These are phyloP conservation scores for Rosa lucieae DNA, from an alignment of 306 rosid genomes.

Conservation along the genomic window DNA sequence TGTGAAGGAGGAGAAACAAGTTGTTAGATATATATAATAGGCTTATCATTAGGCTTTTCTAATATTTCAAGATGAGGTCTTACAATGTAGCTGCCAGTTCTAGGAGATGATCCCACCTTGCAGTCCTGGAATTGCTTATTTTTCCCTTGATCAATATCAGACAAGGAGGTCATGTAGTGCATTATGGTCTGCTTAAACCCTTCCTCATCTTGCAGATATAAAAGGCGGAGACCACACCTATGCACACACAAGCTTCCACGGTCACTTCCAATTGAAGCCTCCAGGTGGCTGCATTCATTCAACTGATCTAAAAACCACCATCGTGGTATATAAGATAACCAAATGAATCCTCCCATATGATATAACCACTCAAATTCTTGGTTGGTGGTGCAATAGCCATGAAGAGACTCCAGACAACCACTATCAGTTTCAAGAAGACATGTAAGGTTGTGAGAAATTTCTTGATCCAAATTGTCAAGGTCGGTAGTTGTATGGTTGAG, in stretches of 20 bases:
- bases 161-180: not conserved
- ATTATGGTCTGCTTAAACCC: not conserved
- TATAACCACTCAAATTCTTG: conserved; percentile 8
- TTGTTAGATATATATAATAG: too few relatives aligned
- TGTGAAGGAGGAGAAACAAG: not conserved
- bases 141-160: not conserved
- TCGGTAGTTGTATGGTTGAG: not conserved
- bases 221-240: conserved; percentile 7
- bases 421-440: conserved; percentile 19
- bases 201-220: conserved; percentile 6
- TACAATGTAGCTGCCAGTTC: too few relatives aligned
- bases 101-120: too few relatives aligned
- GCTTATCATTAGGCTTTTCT: too few relatives aligned
- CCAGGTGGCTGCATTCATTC: not conserved
- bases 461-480: not conserved
- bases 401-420: not conserved
- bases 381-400: not conserved
- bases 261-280: conserved; percentile 26
- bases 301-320: not conserved
- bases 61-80: too few relatives aligned
- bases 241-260: not conserved
- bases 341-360: conserved; percentile 17
- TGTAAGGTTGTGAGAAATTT: conserved; percentile 7
- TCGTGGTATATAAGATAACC: conserved; percentile 32
- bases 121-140: not conserved